Conservation (phyloP, 306 rosid genomes). For the Rosa lucieae region DNA sequence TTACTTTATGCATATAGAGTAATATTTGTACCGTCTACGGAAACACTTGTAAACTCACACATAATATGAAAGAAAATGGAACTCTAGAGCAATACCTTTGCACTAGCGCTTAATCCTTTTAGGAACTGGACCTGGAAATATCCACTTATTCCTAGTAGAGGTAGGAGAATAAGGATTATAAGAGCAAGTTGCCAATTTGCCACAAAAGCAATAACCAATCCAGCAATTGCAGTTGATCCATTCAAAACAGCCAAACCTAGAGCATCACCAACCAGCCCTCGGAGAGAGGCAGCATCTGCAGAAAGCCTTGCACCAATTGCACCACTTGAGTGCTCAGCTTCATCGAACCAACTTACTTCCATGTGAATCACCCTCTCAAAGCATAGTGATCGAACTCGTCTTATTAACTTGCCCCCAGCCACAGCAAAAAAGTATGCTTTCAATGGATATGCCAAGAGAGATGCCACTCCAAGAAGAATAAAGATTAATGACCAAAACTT, state of each 20-base stretch:
- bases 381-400: constrained; percentile 59
- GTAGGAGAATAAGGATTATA: not conserved
- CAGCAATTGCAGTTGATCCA: constrained; percentile 18
- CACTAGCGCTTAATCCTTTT: constrained; percentile 10
- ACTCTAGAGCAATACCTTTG: not conserved
- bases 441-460: constrained; percentile 43
- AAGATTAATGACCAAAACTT: constrained; percentile 35
- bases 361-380: constrained; percentile 65
- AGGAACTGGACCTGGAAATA: not conserved
- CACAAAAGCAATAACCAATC: not conserved
- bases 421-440: constrained; percentile 57
- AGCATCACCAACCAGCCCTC: constrained; percentile 70
- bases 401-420: constrained; percentile 63
- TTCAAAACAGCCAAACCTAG: constrained; percentile 61
- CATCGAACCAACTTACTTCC: constrained; percentile 81
- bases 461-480: constrained; percentile 48
- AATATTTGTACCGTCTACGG: not conserved
- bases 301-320: constrained; percentile 79
- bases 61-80: no score
- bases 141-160: not conserved
- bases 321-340: constrained; percentile 69
- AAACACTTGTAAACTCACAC: not conserved
- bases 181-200: constrained; percentile 16
- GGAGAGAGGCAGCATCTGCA: constrained; percentile 59
- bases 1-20: not conserved